These are phyloP conservation scores for Candida manassasensis DNA, from an alignment of 805 yeast genomes.

Conservation along the genomic window DNA sequence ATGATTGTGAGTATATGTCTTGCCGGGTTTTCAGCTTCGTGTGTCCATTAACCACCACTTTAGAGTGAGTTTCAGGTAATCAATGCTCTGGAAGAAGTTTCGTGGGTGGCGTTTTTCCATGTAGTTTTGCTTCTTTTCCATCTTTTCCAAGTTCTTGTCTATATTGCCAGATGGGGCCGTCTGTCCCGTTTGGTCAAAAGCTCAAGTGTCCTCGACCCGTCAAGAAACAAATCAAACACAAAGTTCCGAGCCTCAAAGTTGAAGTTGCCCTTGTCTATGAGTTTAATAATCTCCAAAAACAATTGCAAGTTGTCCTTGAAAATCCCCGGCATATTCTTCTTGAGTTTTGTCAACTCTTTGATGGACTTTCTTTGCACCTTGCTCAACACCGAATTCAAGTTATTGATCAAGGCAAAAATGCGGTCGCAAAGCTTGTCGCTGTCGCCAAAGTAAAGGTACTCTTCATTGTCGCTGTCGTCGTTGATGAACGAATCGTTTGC, in stretches of 20 bases:
- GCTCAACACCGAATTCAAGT: slow-evolving; percentile 41
- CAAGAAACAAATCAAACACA: slow-evolving; percentile 56
- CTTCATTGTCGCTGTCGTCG: slow-evolving; percentile 9
- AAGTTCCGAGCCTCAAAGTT: slow-evolving; percentile 60
- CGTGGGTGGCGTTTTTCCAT: no score
- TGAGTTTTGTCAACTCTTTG: slow-evolving; percentile 51
- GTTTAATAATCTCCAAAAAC: slow-evolving; percentile 46
- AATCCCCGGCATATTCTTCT: slow-evolving; percentile 43
- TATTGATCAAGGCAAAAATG: slow-evolving; percentile 39
- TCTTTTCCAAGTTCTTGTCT: no score
- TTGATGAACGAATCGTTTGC: slow-evolving; percentile 5
- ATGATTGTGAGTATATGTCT: no score
- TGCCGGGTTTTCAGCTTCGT: no score
- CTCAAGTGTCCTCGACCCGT: slow-evolving; percentile 50
- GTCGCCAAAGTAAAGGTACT: slow-evolving; percentile 4
- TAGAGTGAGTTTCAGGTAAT: no score
- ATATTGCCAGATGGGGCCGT: background rate
- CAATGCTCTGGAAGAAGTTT: no score
- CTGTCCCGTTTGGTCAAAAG: slow-evolving; percentile 41
- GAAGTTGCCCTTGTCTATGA: slow-evolving; percentile 56
- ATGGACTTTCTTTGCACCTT: slow-evolving; percentile 51
- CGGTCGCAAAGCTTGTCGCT: slow-evolving; percentile 16
- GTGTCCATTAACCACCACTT: no score
- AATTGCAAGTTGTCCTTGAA: slow-evolving; percentile 51
- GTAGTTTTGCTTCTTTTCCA: no score